Evolutionary conservation across 495 filamentous ascomycete genomes (phyloP), one percentile per base, ranked within the genome.

Genomic region (Neurospora pannonica): DNA sequence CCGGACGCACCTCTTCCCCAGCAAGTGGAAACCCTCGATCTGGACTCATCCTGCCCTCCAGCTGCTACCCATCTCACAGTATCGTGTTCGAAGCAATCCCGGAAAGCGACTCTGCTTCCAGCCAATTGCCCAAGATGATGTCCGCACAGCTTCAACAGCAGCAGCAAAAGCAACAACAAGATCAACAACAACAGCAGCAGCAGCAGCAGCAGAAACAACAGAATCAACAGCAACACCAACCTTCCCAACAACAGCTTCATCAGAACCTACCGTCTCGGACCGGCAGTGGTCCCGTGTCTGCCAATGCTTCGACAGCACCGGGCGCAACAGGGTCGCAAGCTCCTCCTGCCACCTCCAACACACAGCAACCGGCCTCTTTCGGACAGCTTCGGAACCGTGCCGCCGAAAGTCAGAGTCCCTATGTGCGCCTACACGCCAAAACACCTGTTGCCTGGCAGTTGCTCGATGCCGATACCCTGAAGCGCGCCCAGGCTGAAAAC

Each of bases 381-480:
- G 28, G 28, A 67, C 81, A 67, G 34, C 84, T 97, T 71, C 84
- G 83, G 71, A 97, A 97, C 82, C 90, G 90, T 70, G 89, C 93
- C 38, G 82, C 82, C 62, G 88, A 93, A 76, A 96, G 93, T 84
- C 87, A 85, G 80, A 95, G 92, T 77, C 94, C 94, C 13, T 97
- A 95, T 83, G 92, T 98, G 36, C 90, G 93, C 73, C 89, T 84
- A 21, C 94, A 97, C 78, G 89, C 90, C 83, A 86, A 92, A 75
- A 97, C 97, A 78, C 91, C 91, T 9, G 95, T 98, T 42, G 92
- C 93, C 71, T 99, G 96, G 96, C 97, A 98, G 84, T 85, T 92
- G 69, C 95, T 97, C 90, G 90, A 90, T 77, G 86, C 90, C 28
- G 90, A 94, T 78, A 87, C 94, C 38, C 87, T 98, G 72, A 86